These are phyloP conservation scores for Penicillium simplicissimum DNA, from an alignment of 495 filamentous ascomycete species.

Conservation along the genomic window DNA sequence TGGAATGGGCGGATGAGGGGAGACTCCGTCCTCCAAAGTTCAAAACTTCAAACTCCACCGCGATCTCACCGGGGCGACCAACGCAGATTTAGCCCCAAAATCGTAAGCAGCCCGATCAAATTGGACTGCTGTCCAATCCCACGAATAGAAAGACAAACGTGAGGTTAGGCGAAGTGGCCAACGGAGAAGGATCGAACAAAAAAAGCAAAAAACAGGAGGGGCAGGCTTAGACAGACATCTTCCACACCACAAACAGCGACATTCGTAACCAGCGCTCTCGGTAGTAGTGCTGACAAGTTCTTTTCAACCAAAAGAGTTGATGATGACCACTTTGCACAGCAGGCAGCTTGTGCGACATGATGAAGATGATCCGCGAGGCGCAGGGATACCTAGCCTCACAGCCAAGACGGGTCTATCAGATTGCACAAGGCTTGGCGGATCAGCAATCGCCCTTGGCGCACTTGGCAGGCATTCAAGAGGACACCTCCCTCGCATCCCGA, in stretches of 20 bases:
- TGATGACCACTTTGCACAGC: conserved; percentile 6
- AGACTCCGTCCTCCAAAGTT: neutral
- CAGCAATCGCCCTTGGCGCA: conserved; percentile 30
- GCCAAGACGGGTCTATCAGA: conserved; percentile 38
- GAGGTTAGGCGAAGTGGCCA: neutral
- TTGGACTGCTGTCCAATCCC: conserved; percentile 8
- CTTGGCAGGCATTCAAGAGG: conserved; percentile 36
- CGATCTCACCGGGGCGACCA: conserved; percentile 22
- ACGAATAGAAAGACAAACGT: conserved; percentile 8
- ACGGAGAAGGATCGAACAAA: neutral
- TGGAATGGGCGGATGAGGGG: conserved; percentile 9
- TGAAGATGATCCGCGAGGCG: conserved; percentile 17
- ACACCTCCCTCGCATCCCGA: conserved; percentile 26
- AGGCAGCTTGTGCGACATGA: conserved; percentile 20
- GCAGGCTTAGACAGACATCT: neutral
- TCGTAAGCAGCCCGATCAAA: neutral
- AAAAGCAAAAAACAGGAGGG: neutral
- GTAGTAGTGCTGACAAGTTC: conserved; percentile 3
- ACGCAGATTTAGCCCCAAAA: conserved; percentile 3
- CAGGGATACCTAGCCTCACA: conserved; percentile 17
- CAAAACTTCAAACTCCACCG: conserved; percentile 19
- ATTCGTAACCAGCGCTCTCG: conserved; percentile 15
- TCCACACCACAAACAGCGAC: neutral
- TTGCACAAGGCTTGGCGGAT: conserved; percentile 41
- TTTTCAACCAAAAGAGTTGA: conserved; percentile 11